Percentiles rank a stretch among this genome's conserved stretches.
These are phyloP conservation scores for Blastomyces emzantsi DNA, from an alignment of 2,329 filamentous ascomycete species.

Conservation along the genomic window DNA sequence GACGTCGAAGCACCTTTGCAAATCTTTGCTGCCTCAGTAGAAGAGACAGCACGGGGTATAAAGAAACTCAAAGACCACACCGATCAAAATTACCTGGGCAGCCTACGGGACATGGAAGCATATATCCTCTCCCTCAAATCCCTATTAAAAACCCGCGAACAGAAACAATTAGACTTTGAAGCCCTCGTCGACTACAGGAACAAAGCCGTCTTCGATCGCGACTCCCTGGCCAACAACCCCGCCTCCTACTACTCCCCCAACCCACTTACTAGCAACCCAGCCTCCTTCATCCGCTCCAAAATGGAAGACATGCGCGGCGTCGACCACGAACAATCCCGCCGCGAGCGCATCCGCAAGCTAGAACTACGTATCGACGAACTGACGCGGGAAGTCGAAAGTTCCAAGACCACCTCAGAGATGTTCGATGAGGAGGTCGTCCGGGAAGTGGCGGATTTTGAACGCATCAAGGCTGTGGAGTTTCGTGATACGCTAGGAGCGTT, in stretches of 20 bases:
- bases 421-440: constrained; percentile 95
- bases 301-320: constrained; percentile 95
- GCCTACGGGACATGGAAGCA: constrained; percentile 87
- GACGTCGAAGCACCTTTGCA: constrained; percentile 74
- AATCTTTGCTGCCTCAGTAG: constrained; percentile 76
- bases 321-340: constrained; percentile 84
- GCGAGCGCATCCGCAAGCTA: constrained; percentile 79
- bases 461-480: constrained; percentile 92
- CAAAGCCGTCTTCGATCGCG: constrained; percentile 79
- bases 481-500: constrained; percentile 74
- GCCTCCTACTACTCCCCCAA: constrained; percentile 48
- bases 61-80: constrained; percentile 79
- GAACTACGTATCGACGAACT: constrained; percentile 90
- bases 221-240: constrained; percentile 61
- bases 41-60: constrained; percentile 71
- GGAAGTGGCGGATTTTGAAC: constrained; percentile 88
- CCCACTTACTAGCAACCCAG: constrained; percentile 54
- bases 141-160: constrained; percentile 85
- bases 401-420: constrained; percentile 77
- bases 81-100: constrained; percentile 91
- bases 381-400: constrained; percentile 77
- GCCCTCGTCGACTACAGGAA: constrained; percentile 91
- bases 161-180: constrained; percentile 97
- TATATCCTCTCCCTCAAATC: constrained; percentile 82
- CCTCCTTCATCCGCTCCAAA: constrained; percentile 82